Percentiles rank a stretch among this genome's conserved stretches.
phyloP scores from a whole-genome alignment of 148 eudicot species.

The Chenopodium formosanum region DNA sequence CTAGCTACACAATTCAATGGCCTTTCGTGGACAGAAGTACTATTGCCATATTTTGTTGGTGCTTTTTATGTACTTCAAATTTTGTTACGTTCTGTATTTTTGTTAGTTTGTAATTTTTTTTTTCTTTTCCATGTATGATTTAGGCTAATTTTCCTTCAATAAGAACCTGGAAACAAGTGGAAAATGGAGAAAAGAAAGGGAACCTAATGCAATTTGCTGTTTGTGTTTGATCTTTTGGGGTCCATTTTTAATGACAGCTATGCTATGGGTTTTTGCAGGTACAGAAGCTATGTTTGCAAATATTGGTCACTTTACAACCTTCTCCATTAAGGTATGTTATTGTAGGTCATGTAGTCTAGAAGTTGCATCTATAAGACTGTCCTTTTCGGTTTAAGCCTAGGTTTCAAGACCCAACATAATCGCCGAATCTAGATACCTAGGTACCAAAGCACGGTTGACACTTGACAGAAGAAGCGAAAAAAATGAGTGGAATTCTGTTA shows the following conservation, averaged over 20 bases:
- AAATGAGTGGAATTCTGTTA: not conserved
- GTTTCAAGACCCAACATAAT: not conserved
- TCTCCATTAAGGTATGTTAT: constrained; percentile 65
- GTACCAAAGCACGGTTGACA: not conserved
- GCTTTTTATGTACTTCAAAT: not conserved
- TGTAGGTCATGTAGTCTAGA: not conserved
- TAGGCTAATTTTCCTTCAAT: not conserved
- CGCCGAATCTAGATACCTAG: not conserved
- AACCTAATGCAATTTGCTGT: not conserved
- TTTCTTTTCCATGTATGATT: too few species aligned
- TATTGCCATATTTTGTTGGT: not conserved
- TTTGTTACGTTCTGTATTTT: too few species aligned
- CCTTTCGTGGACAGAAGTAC: not conserved
- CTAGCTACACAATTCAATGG: not conserved
- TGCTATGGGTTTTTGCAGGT: constrained; percentile 50
- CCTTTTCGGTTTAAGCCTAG: not conserved
- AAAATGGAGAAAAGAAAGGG: constrained; percentile 4
- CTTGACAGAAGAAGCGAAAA: not conserved
- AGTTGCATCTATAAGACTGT: not conserved
- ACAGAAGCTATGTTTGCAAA: constrained; percentile 98
- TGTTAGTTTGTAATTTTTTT: too few species aligned
- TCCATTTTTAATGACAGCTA: constrained; percentile 14
- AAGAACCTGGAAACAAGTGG: not conserved
- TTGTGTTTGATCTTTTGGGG: constrained; percentile 4
- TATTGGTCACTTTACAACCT: constrained; percentile 85